Evolutionary conservation across 768 basidiomycete genomes (phyloP).

Genomic region (Boletus rufocinnamomeus): DNA sequence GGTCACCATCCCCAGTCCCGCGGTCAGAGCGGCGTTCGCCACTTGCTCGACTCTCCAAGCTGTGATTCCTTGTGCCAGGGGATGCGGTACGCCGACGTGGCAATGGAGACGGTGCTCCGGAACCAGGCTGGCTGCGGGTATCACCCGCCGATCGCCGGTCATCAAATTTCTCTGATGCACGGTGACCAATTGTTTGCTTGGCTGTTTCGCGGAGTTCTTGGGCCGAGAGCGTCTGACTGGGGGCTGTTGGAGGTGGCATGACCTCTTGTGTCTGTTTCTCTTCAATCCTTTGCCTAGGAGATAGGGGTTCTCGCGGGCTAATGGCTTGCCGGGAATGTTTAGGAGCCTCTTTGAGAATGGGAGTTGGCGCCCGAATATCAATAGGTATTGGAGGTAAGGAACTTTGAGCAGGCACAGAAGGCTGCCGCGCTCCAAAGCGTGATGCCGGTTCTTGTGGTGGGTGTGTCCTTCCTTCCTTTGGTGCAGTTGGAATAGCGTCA

Average conservation of each 20-base stretch:
- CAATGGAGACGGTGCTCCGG: constrained; percentile 52
- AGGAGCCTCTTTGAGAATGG: constrained; percentile 22
- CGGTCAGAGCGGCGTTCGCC: constrained; percentile 64
- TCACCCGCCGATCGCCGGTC: constrained; percentile 41
- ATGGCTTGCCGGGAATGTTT: constrained; percentile 19
- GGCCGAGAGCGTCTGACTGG: constrained; percentile 77
- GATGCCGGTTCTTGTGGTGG: constrained; percentile 23
- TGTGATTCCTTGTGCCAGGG: constrained; percentile 66
- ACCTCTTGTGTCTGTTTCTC: constrained; percentile 39
- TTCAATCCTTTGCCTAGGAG: constrained; percentile 45
- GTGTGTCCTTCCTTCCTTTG: constrained; percentile 31
- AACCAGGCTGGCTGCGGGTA: constrained; percentile 50
- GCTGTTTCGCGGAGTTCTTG: constrained; percentile 82
- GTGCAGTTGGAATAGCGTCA: constrained; percentile 25
- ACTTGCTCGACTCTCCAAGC: constrained; percentile 72
- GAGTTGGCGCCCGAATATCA: constrained; percentile 21
- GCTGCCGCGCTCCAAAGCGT: constrained; percentile 28
- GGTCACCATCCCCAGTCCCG: constrained; percentile 44
- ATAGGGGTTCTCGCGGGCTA: constrained; percentile 38
- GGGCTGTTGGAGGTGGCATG: constrained; percentile 81
- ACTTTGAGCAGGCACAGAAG: constrained; percentile 14
- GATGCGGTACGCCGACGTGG: constrained; percentile 65
- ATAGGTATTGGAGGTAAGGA: constrained; percentile 15
- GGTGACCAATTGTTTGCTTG: constrained; percentile 57
- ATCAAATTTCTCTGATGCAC: constrained; percentile 41